Percentiles rank a stretch among this genome's conserved stretches.
Evolutionary conservation across 1,284 basidiomycete species (phyloP).

Genomic region (Puccinia polysora): DNA sequence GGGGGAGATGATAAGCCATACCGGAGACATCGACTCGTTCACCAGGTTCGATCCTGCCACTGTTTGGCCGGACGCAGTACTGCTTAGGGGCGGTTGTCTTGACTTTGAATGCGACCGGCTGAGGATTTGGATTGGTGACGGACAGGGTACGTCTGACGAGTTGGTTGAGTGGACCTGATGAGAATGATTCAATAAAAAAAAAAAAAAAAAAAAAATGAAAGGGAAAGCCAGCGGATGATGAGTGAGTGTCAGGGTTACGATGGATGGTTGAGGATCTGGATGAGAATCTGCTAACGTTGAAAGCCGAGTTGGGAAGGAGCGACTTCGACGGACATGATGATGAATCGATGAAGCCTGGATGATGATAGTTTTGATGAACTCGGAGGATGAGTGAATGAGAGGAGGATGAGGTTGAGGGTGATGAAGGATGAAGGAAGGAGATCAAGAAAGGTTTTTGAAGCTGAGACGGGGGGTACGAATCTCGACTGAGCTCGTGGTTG

Average conservation of each 20-base stretch:
- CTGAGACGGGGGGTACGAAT: no score
- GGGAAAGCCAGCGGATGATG: no score
- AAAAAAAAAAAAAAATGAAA: no score
- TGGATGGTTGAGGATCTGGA: no score
- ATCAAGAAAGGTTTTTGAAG: no score
- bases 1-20: constrained; percentile 56
- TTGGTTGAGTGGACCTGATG: constrained; percentile 79
- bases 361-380: no score
- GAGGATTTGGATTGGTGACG: constrained; percentile 81
- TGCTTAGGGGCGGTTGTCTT: constrained; percentile 99
- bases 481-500: no score
- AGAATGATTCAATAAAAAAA: neutral
- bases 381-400: no score
- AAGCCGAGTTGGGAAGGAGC: constrained; percentile 59
- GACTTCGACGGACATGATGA: constrained; percentile 56
- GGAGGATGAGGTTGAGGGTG: no score
- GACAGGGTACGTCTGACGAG: constrained; percentile 80
- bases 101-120: constrained; percentile 90
- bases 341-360: no score
- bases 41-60: constrained; percentile 88
- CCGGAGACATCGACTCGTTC: constrained; percentile 90
- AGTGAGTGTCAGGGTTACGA: no score
- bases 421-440: no score
- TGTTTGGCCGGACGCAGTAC: constrained; percentile 90
- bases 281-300: constrained; percentile 56